Conservation (phyloP, 2,329 filamentous ascomycete genomes). For the Setomelanomma holmii region DNA sequence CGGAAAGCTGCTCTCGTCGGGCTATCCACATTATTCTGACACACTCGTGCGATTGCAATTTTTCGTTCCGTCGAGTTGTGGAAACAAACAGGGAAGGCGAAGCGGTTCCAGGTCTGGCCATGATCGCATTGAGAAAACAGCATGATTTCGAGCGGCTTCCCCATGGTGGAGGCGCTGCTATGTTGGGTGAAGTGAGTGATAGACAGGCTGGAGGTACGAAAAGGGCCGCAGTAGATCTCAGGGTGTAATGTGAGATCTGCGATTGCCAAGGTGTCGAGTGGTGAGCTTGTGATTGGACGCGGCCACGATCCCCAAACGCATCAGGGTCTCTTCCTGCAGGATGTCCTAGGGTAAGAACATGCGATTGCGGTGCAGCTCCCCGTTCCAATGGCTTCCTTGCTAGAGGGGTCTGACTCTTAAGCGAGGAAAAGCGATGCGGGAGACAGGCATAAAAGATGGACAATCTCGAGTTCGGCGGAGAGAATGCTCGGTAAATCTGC, state of each 20-base stretch:
- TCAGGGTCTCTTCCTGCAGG: neutral
- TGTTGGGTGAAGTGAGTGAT: too few relatives aligned
- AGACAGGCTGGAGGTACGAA: too few relatives aligned
- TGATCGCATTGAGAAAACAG: neutral
- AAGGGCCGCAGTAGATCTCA: neutral
- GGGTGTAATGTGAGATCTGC: neutral
- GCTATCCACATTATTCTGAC: neutral
- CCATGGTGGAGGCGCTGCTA: too few relatives aligned
- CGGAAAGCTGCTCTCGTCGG: neutral
- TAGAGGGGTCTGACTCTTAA: neutral
- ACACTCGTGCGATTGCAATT: neutral
- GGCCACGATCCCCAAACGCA: neutral
- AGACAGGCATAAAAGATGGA: neutral
- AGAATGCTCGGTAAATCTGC: neutral
- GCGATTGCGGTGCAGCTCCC: neutral
- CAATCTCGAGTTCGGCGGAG: too few relatives aligned
- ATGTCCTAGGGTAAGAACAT: neutral
- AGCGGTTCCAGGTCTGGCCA: neutral
- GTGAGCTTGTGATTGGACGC: neutral
- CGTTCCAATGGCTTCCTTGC: neutral
- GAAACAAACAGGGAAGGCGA: neutral
- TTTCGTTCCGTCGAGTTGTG: neutral
- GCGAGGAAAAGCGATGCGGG: neutral
- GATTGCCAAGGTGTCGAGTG: neutral
- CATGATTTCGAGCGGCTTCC: neutral